Conservation (phyloP, 2,329 filamentous ascomycete genomes). For the Talaromyces sp. region DNA sequence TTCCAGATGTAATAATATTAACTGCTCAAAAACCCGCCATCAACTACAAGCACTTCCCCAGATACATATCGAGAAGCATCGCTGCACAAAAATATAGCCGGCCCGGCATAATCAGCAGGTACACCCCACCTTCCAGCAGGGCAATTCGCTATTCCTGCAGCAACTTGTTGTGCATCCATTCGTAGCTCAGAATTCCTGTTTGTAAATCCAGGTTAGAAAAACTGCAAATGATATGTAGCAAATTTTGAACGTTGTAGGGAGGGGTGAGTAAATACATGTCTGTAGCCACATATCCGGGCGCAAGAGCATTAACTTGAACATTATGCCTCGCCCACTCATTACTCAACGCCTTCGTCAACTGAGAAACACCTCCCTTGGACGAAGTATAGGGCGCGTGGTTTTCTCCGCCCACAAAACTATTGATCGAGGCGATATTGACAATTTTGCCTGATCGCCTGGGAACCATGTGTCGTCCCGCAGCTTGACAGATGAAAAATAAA, state of each 20-base stretch:
- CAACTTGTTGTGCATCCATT: too few species aligned
- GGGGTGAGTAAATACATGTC: too few species aligned
- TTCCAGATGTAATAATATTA: too few species aligned
- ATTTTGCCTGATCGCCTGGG: neutral
- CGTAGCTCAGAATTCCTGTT: too few species aligned
- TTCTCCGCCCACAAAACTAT: neutral
- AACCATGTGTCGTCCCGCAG: neutral
- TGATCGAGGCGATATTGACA: neutral
- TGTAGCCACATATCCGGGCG: neutral
- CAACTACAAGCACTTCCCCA: neutral
- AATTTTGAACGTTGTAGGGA: too few species aligned
- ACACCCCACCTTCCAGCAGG: neutral
- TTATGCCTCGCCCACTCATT: neutral
- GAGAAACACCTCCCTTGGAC: neutral
- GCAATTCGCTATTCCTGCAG: too few species aligned
- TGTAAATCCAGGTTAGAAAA: too few species aligned
- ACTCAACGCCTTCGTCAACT: neutral
- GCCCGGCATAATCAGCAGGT: neutral
- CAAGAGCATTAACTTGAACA: neutral
- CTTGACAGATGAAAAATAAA: neutral
- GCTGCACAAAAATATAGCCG: neutral
- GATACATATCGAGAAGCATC: neutral
- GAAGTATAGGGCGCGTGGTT: neutral
- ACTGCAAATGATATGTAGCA: too few species aligned
- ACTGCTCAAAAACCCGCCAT: too few species aligned